phyloP scores from a whole-genome alignment of 345 rosid genomes.

The rapeseed (Brassica napus) region DNA sequence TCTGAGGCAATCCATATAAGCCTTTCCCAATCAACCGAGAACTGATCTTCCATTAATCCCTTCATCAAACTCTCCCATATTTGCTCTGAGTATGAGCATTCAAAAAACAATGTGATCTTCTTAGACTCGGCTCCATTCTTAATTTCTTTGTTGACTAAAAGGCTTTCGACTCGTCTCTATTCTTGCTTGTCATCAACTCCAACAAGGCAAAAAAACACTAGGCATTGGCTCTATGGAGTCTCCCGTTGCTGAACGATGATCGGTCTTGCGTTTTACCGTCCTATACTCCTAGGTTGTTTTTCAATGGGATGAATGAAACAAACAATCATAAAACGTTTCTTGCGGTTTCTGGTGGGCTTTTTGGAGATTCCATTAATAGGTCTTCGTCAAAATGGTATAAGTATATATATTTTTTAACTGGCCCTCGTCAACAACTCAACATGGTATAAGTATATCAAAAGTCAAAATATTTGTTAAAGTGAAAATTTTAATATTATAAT shows the following conservation, averaged over 20 bases:
- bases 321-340: not conserved
- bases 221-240: not conserved
- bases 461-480: not conserved
- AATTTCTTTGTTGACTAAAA: too few species aligned
- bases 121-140: too few species aligned
- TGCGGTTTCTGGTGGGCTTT: not conserved
- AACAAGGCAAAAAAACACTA: not conserved
- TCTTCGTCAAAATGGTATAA: not conserved
- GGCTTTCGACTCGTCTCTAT: not conserved
- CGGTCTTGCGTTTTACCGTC: not conserved
- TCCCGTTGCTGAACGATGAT: not conserved
- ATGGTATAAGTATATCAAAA: not conserved
- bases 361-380: not conserved
- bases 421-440: not conserved
- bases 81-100: too few species aligned
- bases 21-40: too few species aligned
- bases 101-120: too few species aligned
- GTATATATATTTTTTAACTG: too few species aligned
- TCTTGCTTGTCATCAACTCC: not conserved
- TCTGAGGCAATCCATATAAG: too few species aligned
- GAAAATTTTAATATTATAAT: not conserved
- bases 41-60: too few species aligned
- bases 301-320: not conserved
- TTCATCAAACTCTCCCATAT: too few species aligned
- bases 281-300: not conserved